Base-by-base conservation (phyloP, 169 alveolate genomes). In the Fabrea salina region DNA sequence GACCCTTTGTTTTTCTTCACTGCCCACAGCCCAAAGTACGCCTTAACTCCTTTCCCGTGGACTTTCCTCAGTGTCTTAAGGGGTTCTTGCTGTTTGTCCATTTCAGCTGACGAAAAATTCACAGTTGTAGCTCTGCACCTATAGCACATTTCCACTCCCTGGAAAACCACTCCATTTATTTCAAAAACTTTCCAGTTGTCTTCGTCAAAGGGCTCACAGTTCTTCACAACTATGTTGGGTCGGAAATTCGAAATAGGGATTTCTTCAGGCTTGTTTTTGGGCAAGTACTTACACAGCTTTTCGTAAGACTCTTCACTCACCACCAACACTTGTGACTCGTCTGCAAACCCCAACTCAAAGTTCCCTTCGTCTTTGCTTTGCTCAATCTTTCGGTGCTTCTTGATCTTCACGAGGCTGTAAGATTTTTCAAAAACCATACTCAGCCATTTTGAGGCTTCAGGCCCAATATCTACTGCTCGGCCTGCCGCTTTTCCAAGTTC, bases 41-140 rank as follows among this genome's bases (percentile, higher is more conserved):
- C 78, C 44, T 68, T 68, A 22, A 19, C 44, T 16, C 78, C 78
- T n/a, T 44, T 32, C 16, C 78, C 78, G 35, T 68, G 57, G 11
- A 43, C n/a, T 30, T 30, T 68, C 44, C 78, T 68, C 66, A 68
- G 13, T 19, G 78, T 68, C 8, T 16, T 47, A n/a, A 43, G 27
- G 6, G 78, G 78, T 64, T 68, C 78, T n/a, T 8, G n/a, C 40
- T 37, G 8, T 8, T 33, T 33, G 32, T 68, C 78, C 32, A 40
- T 19, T 19, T 68, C 39, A 0, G 44, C 22, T 16, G 78, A n/a
- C 11, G 11, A 11, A 8, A 11, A 11, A 44, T 68, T 16, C 33
- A 68, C 16, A 40, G 57, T 68, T 40, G 78, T 40, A 57, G 44
- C 44, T 40, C 61, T 13, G 35, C 78, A 68, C 19, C 78, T 37